Conservation (phyloP, 2,329 filamentous ascomycete species). For the Cyphellophora europaea region DNA sequence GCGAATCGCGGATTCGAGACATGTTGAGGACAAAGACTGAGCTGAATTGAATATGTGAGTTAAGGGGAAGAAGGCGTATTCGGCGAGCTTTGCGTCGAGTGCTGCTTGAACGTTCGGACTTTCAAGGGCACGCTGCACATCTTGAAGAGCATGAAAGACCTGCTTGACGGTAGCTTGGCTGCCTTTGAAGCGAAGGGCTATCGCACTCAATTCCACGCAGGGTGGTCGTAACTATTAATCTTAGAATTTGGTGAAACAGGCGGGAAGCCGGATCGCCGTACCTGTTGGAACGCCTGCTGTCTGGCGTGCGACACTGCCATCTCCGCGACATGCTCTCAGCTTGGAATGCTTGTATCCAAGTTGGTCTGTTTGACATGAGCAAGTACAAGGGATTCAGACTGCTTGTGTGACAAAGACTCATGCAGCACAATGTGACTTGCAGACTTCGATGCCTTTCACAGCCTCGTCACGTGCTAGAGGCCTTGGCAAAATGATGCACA, state of each 20-base stretch:
- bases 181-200: slow-evolving; percentile 41
- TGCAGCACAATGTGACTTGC: too few relatives aligned
- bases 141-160: slow-evolving; percentile 38
- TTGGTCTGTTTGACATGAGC: too few relatives aligned
- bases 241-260: background rate
- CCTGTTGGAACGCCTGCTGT: slow-evolving; percentile 33
- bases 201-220: slow-evolving; percentile 50
- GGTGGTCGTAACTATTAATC: slow-evolving; percentile 43
- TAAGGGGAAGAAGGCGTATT: slow-evolving; percentile 91
- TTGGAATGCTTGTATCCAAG: too few relatives aligned
- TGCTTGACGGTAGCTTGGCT: slow-evolving; percentile 34
- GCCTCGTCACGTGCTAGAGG: too few relatives aligned
- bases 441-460: too few relatives aligned
- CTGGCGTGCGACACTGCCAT: slow-evolving; percentile 28
- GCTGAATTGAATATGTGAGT: slow-evolving; percentile 76
- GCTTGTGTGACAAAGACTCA: too few relatives aligned
- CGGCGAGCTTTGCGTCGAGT: slow-evolving; percentile 73
- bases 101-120: slow-evolving; percentile 30
- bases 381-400: too few relatives aligned
- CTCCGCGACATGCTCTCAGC: too few relatives aligned
- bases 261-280: slow-evolving; percentile 13
- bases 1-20: slow-evolving; percentile 64
- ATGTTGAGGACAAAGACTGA: slow-evolving; percentile 58
- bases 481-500: too few relatives aligned
- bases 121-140: slow-evolving; percentile 29